Conservation (phyloP, 2,329 filamentous ascomycete genomes). For the Anisogramma anomala region DNA sequence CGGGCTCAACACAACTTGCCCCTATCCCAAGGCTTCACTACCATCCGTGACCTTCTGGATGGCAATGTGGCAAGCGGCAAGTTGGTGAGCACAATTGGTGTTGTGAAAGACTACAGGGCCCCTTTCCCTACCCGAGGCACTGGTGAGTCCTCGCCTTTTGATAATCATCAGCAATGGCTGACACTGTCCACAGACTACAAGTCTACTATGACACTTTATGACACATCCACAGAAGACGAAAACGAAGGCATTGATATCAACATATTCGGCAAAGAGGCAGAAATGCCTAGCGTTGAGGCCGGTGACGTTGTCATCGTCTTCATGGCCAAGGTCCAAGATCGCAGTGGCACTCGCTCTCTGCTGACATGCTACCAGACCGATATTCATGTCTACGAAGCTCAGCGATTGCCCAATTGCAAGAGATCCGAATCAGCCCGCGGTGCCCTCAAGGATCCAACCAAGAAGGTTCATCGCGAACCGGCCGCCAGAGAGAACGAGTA, state of each 20-base stretch:
- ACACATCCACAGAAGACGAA: slow-evolving; percentile 40
- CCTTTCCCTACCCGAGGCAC: slow-evolving; percentile 37
- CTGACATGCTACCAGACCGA: slow-evolving; percentile 31
- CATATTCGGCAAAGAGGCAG: slow-evolving; percentile 45
- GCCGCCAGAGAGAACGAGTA: slow-evolving; percentile 28
- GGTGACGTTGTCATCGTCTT: slow-evolving; percentile 57
- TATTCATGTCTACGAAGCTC: slow-evolving; percentile 32
- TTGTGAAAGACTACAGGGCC: slow-evolving; percentile 54
- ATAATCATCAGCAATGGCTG: no score
- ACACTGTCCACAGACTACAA: slow-evolving; percentile 39
- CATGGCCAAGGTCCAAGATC: slow-evolving; percentile 39
- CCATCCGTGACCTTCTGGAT: slow-evolving; percentile 33
- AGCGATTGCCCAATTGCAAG: neutral
- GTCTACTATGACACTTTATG: slow-evolving; percentile 48
- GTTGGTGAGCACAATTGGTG: slow-evolving; percentile 52
- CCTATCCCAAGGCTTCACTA: slow-evolving; percentile 30
- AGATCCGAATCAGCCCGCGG: slow-evolving; percentile 1
- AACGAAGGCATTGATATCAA: slow-evolving; percentile 35
- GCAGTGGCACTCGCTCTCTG: slow-evolving; percentile 27
- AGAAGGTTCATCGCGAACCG: slow-evolving; percentile 14
- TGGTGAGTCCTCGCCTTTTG: slow-evolving; percentile 30
- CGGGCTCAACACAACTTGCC: slow-evolving; percentile 2
- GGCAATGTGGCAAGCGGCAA: slow-evolving; percentile 20
- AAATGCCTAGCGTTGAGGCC: slow-evolving; percentile 36
- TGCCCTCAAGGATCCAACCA: slow-evolving; percentile 20